Percentiles rank a stretch among this genome's conserved stretches.
These are phyloP conservation scores for Penicillium cataractarum DNA, from an alignment of 495 filamentous ascomycete genomes.

Conservation along the genomic window DNA sequence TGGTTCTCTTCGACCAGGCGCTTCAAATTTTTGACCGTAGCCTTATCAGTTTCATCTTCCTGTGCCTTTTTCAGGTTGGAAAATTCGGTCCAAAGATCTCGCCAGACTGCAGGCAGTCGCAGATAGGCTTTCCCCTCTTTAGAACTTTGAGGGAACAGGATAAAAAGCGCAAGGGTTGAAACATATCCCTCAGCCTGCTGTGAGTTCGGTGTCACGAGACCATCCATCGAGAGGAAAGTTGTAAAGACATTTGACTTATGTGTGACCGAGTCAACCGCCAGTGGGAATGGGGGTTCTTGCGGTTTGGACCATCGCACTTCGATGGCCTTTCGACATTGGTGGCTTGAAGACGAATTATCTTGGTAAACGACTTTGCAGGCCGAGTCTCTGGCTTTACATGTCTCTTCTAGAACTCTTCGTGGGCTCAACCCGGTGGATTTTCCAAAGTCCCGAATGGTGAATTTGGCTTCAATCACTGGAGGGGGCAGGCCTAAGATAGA, in stretches of 20 bases:
- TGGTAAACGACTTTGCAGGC: constrained; percentile 65
- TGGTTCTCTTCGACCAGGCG: constrained; percentile 49
- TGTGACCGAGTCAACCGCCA: constrained; percentile 42
- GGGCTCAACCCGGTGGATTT: constrained; percentile 73
- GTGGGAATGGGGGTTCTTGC: constrained; percentile 58
- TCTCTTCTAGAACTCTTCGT: constrained; percentile 77
- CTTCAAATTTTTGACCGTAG: constrained; percentile 55
- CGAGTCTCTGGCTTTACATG: constrained; percentile 81
- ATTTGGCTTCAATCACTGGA: constrained; percentile 21
- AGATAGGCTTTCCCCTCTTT: constrained; percentile 87
- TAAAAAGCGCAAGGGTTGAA: constrained; percentile 78
- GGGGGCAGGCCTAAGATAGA: constrained; percentile 31
- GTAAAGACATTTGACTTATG: constrained; percentile 49
- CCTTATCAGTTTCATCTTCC: constrained; percentile 68
- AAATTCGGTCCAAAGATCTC: constrained; percentile 84
- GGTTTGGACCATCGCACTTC: constrained; percentile 79
- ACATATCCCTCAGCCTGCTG: constrained; percentile 87
- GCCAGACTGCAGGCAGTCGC: constrained; percentile 76
- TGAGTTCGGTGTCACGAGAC: constrained; percentile 71
- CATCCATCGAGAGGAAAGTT: constrained; percentile 69
- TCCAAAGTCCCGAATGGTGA: constrained; percentile 80
- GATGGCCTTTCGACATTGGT: constrained; percentile 73
- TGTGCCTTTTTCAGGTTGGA: constrained; percentile 67
- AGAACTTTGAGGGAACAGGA: constrained; percentile 71
- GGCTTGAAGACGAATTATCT: constrained; percentile 68